Conservation (phyloP, 1,284 basidiomycete species). For the Tylopilus sp. region DNA sequence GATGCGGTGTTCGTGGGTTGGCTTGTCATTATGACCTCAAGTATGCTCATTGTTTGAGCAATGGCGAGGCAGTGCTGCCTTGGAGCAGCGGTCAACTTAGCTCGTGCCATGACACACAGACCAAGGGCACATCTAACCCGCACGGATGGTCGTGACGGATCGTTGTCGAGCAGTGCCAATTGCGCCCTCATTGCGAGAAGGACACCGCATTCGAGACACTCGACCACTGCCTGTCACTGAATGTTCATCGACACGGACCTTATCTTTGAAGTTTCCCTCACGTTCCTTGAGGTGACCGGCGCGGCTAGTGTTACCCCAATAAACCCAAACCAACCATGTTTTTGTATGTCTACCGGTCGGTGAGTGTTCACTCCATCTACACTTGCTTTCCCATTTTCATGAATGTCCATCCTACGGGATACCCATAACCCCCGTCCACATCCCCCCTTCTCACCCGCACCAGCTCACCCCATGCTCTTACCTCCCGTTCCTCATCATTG, state of each 20-base stretch:
- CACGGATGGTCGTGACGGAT: not conserved
- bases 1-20: slow-evolving; percentile 51
- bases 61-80: not conserved
- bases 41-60: slow-evolving; percentile 54
- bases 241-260: no score
- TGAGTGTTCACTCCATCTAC: not conserved
- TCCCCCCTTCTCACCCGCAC: slow-evolving; percentile 5
- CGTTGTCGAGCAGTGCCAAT: no score
- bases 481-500: not conserved
- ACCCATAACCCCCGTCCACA: slow-evolving; percentile 3
- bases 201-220: no score
- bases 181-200: not conserved
- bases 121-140: not conserved
- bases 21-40: slow-evolving; percentile 57
- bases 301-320: no score
- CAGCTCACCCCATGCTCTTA: not conserved
- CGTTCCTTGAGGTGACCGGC: no score
- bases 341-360: not conserved
- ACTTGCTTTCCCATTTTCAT: not conserved
- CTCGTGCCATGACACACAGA: not conserved
- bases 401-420: not conserved
- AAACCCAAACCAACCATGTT: no score
- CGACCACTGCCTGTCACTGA: no score
- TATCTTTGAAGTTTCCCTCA: no score
- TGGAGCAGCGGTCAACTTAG: not conserved